Conservation (phyloP, 352 stramenopile species). For the Pythium apleroticum region DNA sequence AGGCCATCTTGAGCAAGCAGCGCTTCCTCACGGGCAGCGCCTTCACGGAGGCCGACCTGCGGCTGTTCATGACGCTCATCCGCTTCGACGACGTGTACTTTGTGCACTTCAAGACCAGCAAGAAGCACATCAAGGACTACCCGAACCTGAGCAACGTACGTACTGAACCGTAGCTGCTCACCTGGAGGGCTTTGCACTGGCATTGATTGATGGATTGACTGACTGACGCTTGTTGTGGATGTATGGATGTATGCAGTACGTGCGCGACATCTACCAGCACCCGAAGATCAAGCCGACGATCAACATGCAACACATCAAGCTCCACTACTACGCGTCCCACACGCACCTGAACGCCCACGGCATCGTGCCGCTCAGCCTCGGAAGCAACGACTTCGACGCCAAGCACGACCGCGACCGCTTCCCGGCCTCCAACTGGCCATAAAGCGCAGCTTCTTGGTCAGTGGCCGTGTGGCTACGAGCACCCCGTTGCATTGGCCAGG, state of each 20-base stretch:
- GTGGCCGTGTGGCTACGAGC: not conserved
- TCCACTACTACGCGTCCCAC: constrained; percentile 96
- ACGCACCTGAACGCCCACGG: constrained; percentile 92
- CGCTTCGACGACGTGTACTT: constrained; percentile 86
- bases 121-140: constrained; percentile 87
- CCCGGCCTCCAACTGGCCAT: constrained; percentile 30
- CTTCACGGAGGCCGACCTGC: constrained; percentile 80
- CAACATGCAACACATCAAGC: constrained; percentile 97
- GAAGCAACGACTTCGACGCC: constrained; percentile 41
- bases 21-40: constrained; percentile 60
- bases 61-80: constrained; percentile 80
- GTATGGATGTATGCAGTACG: constrained; percentile 41
- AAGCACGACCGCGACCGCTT: constrained; percentile 78
- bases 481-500: not conserved
- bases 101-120: constrained; percentile 89
- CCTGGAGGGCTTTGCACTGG: too few species aligned
- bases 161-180: constrained; percentile 4
- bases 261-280: constrained; percentile 93
- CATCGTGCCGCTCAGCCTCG: constrained; percentile 89
- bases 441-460: not conserved
- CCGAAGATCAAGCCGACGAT: constrained; percentile 83
- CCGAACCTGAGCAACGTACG: constrained; percentile 81
- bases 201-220: not conserved
- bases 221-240: not conserved
- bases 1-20: constrained; percentile 64